Evolutionary conservation across 495 filamentous ascomycete species (phyloP).

Genomic region (Peziza echinospora): DNA sequence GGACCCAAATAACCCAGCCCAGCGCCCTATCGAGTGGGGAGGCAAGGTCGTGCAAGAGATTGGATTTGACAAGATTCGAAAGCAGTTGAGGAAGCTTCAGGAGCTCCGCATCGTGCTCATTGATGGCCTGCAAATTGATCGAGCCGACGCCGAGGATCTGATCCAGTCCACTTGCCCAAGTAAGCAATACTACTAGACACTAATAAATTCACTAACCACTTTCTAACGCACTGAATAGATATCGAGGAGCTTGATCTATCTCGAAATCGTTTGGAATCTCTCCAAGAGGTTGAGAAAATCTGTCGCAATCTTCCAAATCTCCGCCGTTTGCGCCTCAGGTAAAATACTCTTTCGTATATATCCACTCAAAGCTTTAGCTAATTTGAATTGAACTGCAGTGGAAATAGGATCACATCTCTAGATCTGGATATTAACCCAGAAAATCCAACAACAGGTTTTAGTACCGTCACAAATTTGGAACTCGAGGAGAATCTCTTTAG

Average conservation of each 20-base stretch:
- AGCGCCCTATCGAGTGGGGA: constrained; percentile 40
- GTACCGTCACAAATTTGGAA: constrained; percentile 41
- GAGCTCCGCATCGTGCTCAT: constrained; percentile 64
- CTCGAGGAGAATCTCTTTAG: constrained; percentile 48
- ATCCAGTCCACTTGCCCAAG: constrained; percentile 32
- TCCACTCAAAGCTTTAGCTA: no score
- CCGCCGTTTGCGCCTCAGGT: background rate
- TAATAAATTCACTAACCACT: no score
- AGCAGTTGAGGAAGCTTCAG: constrained; percentile 50
- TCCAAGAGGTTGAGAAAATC: constrained; percentile 43
- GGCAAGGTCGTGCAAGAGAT: constrained; percentile 79
- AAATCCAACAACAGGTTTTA: constrained; percentile 30
- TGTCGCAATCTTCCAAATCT: constrained; percentile 33
- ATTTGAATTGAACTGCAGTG: constrained; percentile 35
- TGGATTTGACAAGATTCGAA: constrained; percentile 81
- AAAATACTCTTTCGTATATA: no score
- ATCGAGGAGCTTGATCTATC: constrained; percentile 72
- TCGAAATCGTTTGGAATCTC: constrained; percentile 52
- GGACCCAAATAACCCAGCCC: constrained; percentile 6
- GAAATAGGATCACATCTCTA: constrained; percentile 46
- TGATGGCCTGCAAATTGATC: constrained; percentile 44
- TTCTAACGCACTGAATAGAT: no score
- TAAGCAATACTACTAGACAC: constrained; percentile 7
- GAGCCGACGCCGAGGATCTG: constrained; percentile 21
- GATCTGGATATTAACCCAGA: constrained; percentile 20